Evolutionary conservation across 345 rosid genomes (phyloP).

Genomic region (Psidium friedrichsthalianum): DNA sequence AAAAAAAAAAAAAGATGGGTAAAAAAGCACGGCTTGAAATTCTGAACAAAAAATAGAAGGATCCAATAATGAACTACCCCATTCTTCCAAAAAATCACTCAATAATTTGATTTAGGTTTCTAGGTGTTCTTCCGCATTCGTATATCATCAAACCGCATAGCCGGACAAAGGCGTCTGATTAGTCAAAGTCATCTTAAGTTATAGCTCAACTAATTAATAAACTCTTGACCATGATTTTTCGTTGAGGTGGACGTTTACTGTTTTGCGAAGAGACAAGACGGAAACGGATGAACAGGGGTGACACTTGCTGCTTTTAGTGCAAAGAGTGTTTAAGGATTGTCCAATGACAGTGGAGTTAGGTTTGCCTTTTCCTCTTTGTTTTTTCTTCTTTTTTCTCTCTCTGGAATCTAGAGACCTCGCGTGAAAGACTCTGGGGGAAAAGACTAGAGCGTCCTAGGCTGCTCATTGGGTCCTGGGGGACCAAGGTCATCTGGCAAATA

Average conservation of each 20-base stretch:
- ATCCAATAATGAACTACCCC: neutral
- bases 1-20: neutral
- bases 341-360: neutral
- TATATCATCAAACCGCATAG: neutral
- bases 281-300: neutral
- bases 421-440: neutral
- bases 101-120: neutral
- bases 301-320: neutral
- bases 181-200: neutral
- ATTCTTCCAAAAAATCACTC: neutral
- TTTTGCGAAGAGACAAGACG: neutral
- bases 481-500: neutral
- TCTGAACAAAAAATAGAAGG: neutral
- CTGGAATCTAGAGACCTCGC: neutral
- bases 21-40: neutral
- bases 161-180: neutral
- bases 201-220: neutral
- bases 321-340: neutral
- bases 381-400: neutral
- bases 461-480: too few relatives aligned
- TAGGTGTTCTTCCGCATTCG: neutral
- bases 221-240: neutral
- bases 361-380: neutral
- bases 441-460: neutral
- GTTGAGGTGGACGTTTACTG: neutral